Conservation (phyloP, 371 early-diverging fungal genomes). For the Saksenaea vasiformis region DNA sequence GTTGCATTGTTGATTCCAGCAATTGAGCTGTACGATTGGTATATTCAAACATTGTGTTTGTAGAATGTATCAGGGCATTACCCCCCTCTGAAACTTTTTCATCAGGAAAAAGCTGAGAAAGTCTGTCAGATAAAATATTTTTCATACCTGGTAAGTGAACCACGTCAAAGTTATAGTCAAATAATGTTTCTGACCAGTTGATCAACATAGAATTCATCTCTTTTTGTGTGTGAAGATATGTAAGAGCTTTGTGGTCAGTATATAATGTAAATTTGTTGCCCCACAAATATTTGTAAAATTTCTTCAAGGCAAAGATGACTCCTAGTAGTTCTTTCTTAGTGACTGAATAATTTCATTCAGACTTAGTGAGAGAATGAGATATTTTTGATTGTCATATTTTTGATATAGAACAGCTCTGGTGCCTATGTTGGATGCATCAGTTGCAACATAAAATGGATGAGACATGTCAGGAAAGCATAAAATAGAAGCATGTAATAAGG, state of each 20-base stretch:
- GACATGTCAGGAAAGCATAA: constrained; percentile 24
- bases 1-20: too few relatives aligned
- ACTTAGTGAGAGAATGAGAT: constrained; percentile 12
- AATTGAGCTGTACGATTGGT: not conserved
- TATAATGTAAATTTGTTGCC: constrained; percentile 16
- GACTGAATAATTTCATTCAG: constrained; percentile 13
- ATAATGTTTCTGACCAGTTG: constrained; percentile 24
- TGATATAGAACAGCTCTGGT: constrained; percentile 38
- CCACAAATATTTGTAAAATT: constrained; percentile 35
- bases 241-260: constrained; percentile 4
- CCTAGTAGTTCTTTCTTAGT: constrained; percentile 18
- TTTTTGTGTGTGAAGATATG: constrained; percentile 22
- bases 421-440: constrained; percentile 43
- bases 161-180: constrained; percentile 23
- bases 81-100: constrained; percentile 19
- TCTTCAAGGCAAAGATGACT: constrained; percentile 22
- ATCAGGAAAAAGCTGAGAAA: constrained; percentile 18
- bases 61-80: not conserved
- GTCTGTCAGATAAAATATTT: constrained; percentile 21
- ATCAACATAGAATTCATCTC: constrained; percentile 20
- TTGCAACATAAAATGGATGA: constrained; percentile 31
- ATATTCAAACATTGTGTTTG: too few relatives aligned
- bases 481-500: not conserved
- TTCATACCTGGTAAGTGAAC: constrained; percentile 19
- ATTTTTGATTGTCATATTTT: constrained; percentile 6